Percentiles rank a stretch among this genome's conserved stretches.
Evolutionary conservation across 441 rosid genomes (phyloP).

Genomic region (Sinapis alba): DNA sequence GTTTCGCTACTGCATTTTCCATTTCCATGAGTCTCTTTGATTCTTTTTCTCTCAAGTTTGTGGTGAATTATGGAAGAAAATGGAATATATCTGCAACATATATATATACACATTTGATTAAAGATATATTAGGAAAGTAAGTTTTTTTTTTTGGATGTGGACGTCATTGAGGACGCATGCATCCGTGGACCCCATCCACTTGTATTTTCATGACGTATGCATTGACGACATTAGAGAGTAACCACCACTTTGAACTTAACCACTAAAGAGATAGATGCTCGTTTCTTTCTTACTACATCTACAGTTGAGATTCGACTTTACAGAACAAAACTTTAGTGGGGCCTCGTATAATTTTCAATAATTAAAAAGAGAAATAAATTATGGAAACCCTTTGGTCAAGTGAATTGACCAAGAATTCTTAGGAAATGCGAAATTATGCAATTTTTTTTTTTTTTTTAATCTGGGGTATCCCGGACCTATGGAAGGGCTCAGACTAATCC

Average conservation of each 20-base stretch:
- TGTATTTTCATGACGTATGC: slow-evolving; percentile 20
- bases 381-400: too few relatives aligned
- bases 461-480: too few relatives aligned
- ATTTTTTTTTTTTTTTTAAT: too few relatives aligned
- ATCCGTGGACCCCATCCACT: slow-evolving; percentile 17
- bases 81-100: neutral
- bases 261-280: neutral
- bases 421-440: too few relatives aligned
- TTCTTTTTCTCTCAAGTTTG: neutral
- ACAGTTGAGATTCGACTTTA: neutral
- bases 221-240: slow-evolving; percentile 28
- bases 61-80: neutral
- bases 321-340: neutral
- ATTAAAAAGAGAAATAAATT: neutral
- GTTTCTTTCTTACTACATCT: neutral
- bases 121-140: neutral
- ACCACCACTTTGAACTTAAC: neutral
- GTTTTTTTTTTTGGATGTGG: neutral
- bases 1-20: slow-evolving; percentile 26
- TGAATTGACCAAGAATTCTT: too few relatives aligned
- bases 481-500: too few relatives aligned
- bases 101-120: neutral
- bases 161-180: slow-evolving; percentile 33
- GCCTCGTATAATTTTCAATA: neutral
- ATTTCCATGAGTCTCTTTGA: slow-evolving; percentile 5